Evolutionary conservation across 371 early-diverging fungal species (phyloP), one percentile per base, ranked within the genome.

Genomic region (Mortierella sp.): DNA sequence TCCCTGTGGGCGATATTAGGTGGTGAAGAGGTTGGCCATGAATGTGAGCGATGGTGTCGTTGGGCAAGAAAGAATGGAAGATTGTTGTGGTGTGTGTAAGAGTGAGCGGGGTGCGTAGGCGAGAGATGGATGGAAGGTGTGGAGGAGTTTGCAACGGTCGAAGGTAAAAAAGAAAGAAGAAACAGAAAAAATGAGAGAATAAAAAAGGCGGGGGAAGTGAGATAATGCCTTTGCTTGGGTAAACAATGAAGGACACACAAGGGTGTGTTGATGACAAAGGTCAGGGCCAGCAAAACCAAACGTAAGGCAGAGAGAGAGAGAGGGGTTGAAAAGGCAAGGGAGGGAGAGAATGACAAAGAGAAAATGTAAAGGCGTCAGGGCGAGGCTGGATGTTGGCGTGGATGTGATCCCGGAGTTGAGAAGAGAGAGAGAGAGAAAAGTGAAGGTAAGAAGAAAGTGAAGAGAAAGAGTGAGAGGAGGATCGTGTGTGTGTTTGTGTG

Each of bases 201-300:
- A 71, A 44, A 46, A 29, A 71, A 71, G 27, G 71, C 21, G 48
- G 49, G 71, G 21, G 16, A 5, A 16, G 29, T 71, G 49, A 71
- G 71, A 71, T 46, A 21, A 32, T 71, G 46, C 6, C 18, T 71
- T 10, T 48, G 48, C 48, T 73, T 54, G 73, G 35, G n/a, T 32
- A 38, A 73, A 35, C 54, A 73, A 73, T 18, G 35, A 35, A 35
- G 51, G 38, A 54, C n/a, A 73, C 38, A 72, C 65, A 68, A 41
- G 41, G 38, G 24, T 68, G 43, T 65, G 41, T 24, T 35, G 38
- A 68, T 68, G 68, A 68, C 68, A 68, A 68, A 68, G 41, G 68
- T 68, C 68, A 68, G 43, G 68, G 68, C 68, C 38, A 38, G 41
- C 38, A 41, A 27, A 55, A 38, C 3, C 16, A 73, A 38, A 54